Percentiles rank a stretch among this genome's conserved stretches.
Evolutionary conservation across 2,329 filamentous ascomycete genomes (phyloP).

Genomic region (Pseudocercospora cruenta): DNA sequence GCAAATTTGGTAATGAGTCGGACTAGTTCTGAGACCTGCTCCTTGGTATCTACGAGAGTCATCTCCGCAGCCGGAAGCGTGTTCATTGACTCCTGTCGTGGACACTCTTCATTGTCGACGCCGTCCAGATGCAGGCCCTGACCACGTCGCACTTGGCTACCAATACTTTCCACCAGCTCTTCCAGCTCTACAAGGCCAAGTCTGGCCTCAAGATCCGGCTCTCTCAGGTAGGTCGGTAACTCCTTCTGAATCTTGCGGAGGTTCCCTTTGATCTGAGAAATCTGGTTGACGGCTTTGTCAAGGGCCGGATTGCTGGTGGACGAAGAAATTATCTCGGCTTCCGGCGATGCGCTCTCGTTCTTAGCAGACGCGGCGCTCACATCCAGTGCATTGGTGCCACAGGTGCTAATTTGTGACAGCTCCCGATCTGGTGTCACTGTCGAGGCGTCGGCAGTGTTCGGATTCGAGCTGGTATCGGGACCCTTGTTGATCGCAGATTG

Average conservation of each 20-base stretch:
- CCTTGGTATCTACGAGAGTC: neutral
- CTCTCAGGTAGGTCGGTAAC: neutral
- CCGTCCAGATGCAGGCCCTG: neutral
- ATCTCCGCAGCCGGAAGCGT: neutral
- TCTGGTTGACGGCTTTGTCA: conserved; percentile 2
- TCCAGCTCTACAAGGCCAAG: conserved; percentile 3
- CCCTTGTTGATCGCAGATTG: neutral
- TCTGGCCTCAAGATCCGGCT: neutral
- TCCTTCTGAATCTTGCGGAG: conserved; percentile 1
- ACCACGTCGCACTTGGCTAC: neutral
- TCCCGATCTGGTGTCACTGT: neutral
- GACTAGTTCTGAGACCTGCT: neutral
- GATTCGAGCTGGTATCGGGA: neutral
- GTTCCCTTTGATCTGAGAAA: neutral
- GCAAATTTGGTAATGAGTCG: neutral
- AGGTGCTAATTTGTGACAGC: neutral
- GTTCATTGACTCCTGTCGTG: neutral
- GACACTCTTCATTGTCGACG: neutral
- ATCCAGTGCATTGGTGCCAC: neutral
- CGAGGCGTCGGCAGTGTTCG: neutral
- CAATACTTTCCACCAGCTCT: neutral
- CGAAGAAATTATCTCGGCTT: neutral
- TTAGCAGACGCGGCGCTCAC: neutral
- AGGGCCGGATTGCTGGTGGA: neutral
- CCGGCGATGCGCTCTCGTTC: neutral